phyloP scores from a whole-genome alignment of 176 grass and related monocot genomes.

The Bothriochloa decipiens region DNA sequence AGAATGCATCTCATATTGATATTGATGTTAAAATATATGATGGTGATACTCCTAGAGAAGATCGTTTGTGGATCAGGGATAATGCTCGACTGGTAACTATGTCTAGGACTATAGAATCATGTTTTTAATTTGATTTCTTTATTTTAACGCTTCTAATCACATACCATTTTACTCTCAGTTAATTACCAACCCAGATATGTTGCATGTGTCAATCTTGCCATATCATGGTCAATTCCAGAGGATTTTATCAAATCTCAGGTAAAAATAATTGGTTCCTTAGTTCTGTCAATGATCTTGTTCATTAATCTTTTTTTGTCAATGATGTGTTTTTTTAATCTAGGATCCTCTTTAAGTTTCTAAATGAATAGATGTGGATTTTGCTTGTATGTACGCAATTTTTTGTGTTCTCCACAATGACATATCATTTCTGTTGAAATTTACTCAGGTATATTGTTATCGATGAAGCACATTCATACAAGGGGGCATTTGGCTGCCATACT shows the following conservation, averaged over 20 bases:
- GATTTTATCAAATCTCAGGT: slow-evolving; percentile 88
- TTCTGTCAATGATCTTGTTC: slow-evolving; percentile 17
- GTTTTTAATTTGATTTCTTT: slow-evolving; percentile 21
- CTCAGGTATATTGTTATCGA: slow-evolving; percentile 94
- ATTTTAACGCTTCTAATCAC: background rate
- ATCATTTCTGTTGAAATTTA: slow-evolving; percentile 28
- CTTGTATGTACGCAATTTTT: slow-evolving; percentile 18
- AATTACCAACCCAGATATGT: slow-evolving; percentile 99
- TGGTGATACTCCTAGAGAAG: slow-evolving; percentile 84
- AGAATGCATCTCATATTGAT: slow-evolving; percentile 58
- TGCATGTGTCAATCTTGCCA: slow-evolving; percentile 82
- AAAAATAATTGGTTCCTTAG: slow-evolving; percentile 19
- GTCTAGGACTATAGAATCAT: slow-evolving; percentile 26
- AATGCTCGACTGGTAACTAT: slow-evolving; percentile 76
- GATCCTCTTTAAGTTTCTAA: background rate
- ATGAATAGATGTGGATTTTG: background rate
- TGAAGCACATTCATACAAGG: slow-evolving; percentile 98
- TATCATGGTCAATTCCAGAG: slow-evolving; percentile 70
- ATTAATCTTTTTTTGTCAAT: background rate
- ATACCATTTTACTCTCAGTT: slow-evolving; percentile 58
- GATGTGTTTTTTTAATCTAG: background rate
- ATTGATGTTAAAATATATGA: slow-evolving; percentile 84
- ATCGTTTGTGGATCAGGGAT: slow-evolving; percentile 77
- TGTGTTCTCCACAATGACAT: slow-evolving; percentile 12
- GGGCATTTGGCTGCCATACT: slow-evolving; percentile 96